phyloP scores from a whole-genome alignment of 1,284 basidiomycete genomes.

The Phenoliferia sp. region DNA sequence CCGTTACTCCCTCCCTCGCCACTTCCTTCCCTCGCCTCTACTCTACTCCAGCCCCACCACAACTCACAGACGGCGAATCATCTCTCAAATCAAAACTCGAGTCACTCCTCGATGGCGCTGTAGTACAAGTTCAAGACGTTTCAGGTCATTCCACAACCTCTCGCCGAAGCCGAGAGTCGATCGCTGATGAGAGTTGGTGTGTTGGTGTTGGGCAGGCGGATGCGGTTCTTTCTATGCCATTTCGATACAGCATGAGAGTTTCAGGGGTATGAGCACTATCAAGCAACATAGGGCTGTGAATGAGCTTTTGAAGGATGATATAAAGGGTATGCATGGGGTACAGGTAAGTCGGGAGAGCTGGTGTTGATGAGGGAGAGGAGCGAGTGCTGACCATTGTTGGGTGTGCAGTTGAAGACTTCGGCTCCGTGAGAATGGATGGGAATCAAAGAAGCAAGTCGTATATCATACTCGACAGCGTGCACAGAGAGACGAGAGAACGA shows the following conservation, averaged over 20 bases:
- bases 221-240: constrained; percentile 97
- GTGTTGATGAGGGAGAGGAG: neutral
- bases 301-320: constrained; percentile 79
- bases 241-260: constrained; percentile 72
- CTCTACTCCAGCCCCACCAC: neutral
- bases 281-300: constrained; percentile 95
- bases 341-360: constrained; percentile 59
- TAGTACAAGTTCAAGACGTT: constrained; percentile 74
- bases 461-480: no score
- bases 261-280: constrained; percentile 78
- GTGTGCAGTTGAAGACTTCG: constrained; percentile 1
- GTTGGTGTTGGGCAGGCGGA: constrained; percentile 54
- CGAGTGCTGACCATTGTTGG: neutral
- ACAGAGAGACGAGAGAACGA: no score
- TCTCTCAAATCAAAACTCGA: constrained; percentile 67
- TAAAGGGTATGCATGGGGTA: constrained; percentile 85
- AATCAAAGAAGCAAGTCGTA: no score
- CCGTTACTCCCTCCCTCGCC: neutral
- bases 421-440: no score
- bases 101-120: constrained; percentile 24
- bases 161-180: neutral
- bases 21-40: neutral
- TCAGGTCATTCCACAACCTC: constrained; percentile 58
- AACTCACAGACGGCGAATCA: constrained; percentile 58
- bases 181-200: neutral